These are phyloP conservation scores for Eragrostis curvula DNA, from an alignment of 176 grass and related monocot species.

Conservation along the genomic window DNA sequence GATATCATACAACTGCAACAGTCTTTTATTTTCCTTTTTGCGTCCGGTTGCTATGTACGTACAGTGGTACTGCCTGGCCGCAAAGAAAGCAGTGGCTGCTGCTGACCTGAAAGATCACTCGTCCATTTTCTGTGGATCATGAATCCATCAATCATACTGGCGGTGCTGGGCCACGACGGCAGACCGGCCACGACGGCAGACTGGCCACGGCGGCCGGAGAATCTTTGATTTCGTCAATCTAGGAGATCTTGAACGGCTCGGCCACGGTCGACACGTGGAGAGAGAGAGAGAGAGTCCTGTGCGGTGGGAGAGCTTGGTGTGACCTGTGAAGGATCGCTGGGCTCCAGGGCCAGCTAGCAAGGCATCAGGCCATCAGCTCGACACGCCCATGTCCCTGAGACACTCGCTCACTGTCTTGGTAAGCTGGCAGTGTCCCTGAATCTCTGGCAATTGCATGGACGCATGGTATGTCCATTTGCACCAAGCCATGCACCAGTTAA, in stretches of 20 bases:
- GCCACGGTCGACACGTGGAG: neutral
- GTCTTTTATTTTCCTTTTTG: neutral
- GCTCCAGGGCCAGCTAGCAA: constrained; percentile 24
- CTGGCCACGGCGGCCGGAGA: neutral
- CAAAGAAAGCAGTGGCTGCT: neutral
- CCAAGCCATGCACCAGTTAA: neutral
- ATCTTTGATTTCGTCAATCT: constrained; percentile 13
- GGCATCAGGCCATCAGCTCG: neutral
- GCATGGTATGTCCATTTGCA: neutral
- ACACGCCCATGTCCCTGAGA: neutral
- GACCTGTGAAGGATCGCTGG: constrained; percentile 2
- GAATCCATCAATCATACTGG: constrained; percentile 26
- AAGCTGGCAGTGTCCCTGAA: constrained; percentile 31
- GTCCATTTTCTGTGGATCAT: neutral
- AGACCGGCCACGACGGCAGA: no score
- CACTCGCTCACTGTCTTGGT: neutral
- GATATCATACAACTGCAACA: neutral
- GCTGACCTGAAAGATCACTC: neutral
- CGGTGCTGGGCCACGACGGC: constrained; percentile 6
- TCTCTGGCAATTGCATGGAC: neutral
- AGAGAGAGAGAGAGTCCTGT: neutral
- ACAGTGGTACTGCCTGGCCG: neutral
- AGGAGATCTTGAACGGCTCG: constrained; percentile 22
- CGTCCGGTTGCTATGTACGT: neutral
- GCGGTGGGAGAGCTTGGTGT: neutral